phyloP scores from a whole-genome alignment of 73 alveolate species.

The Paramecium octaurelia region DNA sequence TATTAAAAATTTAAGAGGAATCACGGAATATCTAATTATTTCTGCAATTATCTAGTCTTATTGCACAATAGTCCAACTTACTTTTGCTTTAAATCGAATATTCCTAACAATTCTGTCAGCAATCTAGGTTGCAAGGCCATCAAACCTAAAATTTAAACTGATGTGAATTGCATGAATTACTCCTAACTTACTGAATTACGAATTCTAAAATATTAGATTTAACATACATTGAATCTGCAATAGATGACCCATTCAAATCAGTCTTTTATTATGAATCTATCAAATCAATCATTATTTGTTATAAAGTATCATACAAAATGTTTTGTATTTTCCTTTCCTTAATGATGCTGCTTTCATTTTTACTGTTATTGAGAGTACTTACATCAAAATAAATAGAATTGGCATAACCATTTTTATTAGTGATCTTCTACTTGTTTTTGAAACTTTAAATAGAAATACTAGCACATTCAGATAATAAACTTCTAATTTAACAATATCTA shows the following conservation, averaged over 20 bases:
- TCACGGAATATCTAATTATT: background rate
- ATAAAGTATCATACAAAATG: constrained; percentile 28
- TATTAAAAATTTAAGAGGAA: background rate
- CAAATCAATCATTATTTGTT: background rate
- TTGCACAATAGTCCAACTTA: background rate
- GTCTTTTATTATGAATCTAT: constrained; percentile 14
- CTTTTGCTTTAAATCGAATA: constrained; percentile 8
- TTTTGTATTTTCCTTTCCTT: constrained; percentile 6
- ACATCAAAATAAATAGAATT: constrained; percentile 47
- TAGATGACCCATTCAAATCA: constrained; percentile 28
- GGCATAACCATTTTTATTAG: constrained; percentile 49
- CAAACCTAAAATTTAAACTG: background rate
- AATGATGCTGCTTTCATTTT: background rate
- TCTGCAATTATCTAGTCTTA: background rate
- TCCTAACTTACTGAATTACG: constrained; percentile 26
- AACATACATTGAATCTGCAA: constrained; percentile 24
- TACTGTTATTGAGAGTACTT: background rate
- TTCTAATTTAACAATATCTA: background rate
- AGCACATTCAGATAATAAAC: background rate
- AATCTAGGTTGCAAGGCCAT: constrained; percentile 7
- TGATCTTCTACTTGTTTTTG: background rate
- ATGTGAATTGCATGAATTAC: background rate
- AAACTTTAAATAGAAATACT: background rate
- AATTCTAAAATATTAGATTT: background rate
- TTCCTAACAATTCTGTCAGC: background rate